Evolutionary conservation across 208 protist species (phyloP).

Genomic region (Leishmania major): DNA sequence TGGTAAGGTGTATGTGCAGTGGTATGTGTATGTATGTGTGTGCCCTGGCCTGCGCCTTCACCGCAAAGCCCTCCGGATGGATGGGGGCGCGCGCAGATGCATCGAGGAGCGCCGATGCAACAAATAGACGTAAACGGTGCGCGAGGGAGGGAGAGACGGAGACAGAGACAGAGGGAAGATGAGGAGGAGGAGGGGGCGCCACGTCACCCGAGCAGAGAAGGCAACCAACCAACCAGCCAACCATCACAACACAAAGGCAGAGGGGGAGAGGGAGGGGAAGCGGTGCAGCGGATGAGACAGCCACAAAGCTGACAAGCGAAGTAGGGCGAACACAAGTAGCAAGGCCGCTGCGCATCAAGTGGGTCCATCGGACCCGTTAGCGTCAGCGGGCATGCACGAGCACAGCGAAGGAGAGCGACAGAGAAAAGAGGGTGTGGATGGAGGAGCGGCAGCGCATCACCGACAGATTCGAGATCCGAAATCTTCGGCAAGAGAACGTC

Average conservation of each 20-base stretch:
- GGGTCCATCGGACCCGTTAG: background rate
- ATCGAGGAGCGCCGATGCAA: background rate
- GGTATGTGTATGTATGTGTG: background rate
- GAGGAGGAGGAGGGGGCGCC: too few relatives aligned
- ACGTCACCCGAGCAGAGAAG: too few relatives aligned
- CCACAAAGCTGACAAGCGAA: background rate
- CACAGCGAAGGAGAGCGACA: background rate
- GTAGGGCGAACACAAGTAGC: background rate
- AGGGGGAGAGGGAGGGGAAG: background rate
- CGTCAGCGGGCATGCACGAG: background rate
- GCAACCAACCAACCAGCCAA: too few relatives aligned
- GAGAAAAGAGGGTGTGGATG: background rate
- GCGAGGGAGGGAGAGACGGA: background rate
- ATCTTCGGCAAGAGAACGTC: background rate
- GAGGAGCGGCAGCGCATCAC: background rate
- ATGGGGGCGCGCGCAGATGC: background rate
- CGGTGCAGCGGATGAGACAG: background rate
- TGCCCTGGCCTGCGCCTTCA: background rate
- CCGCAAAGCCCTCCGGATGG: background rate
- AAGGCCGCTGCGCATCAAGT: background rate
- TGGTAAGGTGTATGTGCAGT: background rate
- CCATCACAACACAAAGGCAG: background rate
- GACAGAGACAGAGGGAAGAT: background rate
- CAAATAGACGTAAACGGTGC: too few relatives aligned
- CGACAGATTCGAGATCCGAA: background rate